Conservation (phyloP, 352 stramenopile genomes). For the Globisporangium sylvaticum region DNA sequence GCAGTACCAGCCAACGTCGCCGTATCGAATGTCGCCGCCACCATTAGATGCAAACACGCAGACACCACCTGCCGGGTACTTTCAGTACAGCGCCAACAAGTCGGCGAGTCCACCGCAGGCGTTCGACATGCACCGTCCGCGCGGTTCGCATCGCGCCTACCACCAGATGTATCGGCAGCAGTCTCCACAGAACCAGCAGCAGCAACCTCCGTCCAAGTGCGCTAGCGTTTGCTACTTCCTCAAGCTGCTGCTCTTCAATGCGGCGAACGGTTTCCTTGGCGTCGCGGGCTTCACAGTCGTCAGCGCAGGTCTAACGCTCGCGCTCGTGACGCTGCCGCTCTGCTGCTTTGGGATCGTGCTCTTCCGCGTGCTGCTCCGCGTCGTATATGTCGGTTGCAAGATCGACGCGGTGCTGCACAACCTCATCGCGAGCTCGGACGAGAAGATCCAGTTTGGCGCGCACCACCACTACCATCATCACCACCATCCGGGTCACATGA, state of each 20-base stretch:
- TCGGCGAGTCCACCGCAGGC: not conserved
- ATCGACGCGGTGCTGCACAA: constrained; percentile 53
- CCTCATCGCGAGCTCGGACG: constrained; percentile 23
- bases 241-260: constrained; percentile 22
- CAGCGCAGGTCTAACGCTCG: constrained; percentile 18
- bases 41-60: not conserved
- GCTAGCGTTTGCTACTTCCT: constrained; percentile 6
- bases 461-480: constrained; percentile 18
- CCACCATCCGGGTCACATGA: constrained; percentile 8
- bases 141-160: constrained; percentile 6
- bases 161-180: constrained; percentile 11
- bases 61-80: not conserved
- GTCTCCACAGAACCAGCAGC: not conserved
- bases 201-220: not conserved
- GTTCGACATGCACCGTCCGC: constrained; percentile 11
- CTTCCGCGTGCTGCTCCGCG: constrained; percentile 36
- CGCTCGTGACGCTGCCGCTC: constrained; percentile 40
- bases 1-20: not conserved
- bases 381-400: constrained; percentile 36
- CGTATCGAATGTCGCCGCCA: constrained; percentile 1
- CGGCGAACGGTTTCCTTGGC: constrained; percentile 16
- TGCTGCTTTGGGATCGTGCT: constrained; percentile 52
- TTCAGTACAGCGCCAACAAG: not conserved
- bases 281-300: constrained; percentile 11
- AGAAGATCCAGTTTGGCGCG: constrained; percentile 28